Evolutionary conservation across 192 early-diverging fungal species (phyloP).

Genomic region (Gonapodya sp.): DNA sequence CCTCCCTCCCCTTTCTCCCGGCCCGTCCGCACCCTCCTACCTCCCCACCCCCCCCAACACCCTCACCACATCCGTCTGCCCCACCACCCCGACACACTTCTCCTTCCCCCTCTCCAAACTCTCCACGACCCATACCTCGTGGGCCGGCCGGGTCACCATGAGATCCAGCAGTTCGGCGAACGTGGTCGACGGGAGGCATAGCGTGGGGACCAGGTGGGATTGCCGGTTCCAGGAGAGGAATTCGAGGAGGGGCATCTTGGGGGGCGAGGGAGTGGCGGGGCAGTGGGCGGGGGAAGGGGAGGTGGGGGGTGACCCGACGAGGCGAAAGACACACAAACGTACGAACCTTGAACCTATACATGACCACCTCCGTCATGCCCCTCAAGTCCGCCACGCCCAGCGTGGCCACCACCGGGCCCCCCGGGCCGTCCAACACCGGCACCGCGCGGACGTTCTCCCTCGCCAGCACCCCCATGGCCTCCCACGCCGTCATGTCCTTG

Average conservation of each 20-base stretch:
- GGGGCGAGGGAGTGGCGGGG: neutral
- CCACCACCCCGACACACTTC: neutral
- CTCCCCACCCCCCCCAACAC: neutral
- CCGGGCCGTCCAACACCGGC: neutral
- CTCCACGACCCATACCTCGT: neutral
- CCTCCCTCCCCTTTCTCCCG: neutral
- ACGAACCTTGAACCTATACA: neutral
- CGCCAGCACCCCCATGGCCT: neutral
- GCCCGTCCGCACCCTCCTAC: neutral
- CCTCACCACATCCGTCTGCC: neutral
- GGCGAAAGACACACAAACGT: neutral
- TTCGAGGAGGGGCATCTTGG: conserved; percentile 1
- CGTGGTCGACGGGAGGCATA: neutral
- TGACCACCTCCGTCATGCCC: neutral
- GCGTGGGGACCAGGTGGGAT: neutral
- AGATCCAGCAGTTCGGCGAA: neutral
- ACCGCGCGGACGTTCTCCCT: neutral
- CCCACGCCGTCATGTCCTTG: neutral
- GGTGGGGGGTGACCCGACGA: neutral
- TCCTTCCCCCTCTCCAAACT: neutral
- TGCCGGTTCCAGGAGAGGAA: neutral
- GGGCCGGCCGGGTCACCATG: neutral
- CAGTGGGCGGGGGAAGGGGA: neutral
- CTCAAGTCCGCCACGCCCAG: conserved; percentile 1
- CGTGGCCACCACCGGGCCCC: neutral